Evolutionary conservation across 176 grass and related monocot species (phyloP).

Genomic region (Oryza punctata): DNA sequence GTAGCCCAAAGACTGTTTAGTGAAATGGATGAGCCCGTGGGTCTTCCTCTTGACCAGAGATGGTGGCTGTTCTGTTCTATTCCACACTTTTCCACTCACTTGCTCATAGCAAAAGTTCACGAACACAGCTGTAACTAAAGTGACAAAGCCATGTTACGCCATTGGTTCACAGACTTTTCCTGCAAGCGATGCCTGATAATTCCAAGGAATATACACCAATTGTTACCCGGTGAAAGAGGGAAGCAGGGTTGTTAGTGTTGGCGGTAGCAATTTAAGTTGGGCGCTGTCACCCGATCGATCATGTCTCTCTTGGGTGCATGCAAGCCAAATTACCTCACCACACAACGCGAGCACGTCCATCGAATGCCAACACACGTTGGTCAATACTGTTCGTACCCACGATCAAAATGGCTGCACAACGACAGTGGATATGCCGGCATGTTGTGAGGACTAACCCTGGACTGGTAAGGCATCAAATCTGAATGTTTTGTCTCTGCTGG

Average conservation of each 20-base stretch:
- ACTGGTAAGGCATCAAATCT: neutral
- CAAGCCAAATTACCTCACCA: neutral
- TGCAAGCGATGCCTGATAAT: neutral
- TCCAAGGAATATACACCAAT: too few relatives aligned
- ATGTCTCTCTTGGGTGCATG: too few relatives aligned
- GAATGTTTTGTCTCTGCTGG: neutral
- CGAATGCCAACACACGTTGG: neutral
- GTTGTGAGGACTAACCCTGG: neutral
- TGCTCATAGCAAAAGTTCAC: neutral
- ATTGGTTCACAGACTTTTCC: neutral
- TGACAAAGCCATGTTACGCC: neutral
- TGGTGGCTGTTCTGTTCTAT: neutral
- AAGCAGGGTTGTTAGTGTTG: neutral
- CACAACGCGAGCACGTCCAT: neutral
- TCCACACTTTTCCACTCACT: neutral
- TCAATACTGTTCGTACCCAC: neutral
- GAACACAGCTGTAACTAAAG: neutral
- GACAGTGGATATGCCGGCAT: neutral
- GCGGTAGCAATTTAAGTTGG: neutral
- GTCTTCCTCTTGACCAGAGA: slow-evolving; percentile 4
- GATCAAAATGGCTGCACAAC: neutral
- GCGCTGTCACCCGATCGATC: neutral
- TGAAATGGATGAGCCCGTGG: neutral
- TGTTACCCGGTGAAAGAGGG: too few relatives aligned
- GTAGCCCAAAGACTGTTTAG: neutral